These are phyloP conservation scores for Petunia secreta DNA, from an alignment of 257 asterid genomes.

Conservation along the genomic window DNA sequence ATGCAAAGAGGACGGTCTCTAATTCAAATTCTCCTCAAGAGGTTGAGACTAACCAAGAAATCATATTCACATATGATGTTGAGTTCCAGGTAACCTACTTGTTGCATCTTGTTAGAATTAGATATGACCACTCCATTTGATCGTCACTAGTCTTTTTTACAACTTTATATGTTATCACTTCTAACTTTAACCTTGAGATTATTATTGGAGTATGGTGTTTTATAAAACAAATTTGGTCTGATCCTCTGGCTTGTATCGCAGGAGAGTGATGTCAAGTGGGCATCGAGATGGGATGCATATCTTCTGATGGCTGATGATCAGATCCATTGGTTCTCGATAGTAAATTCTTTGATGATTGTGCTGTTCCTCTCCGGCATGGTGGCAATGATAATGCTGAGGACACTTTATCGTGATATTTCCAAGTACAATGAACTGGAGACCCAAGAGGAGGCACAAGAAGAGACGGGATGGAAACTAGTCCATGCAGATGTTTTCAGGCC, in stretches of 20 bases:
- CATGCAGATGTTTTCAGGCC: conserved; percentile 77
- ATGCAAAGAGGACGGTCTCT: conserved; percentile 55
- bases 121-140: background rate
- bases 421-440: conserved; percentile 77
- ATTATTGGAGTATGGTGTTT: background rate
- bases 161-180: background rate
- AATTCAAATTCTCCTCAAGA: conserved; percentile 69
- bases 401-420: conserved; percentile 78
- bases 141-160: background rate
- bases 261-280: conserved; percentile 90
- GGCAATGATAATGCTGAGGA: conserved; percentile 77
- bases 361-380: conserved; percentile 90
- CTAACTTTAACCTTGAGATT: background rate
- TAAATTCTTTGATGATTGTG: conserved; percentile 75
- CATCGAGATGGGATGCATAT: conserved; percentile 85
- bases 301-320: conserved; percentile 78
- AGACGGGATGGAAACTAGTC: conserved; percentile 80
- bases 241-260: conserved; percentile 34
- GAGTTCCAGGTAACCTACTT: conserved; percentile 51
- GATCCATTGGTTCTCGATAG: conserved; percentile 85
- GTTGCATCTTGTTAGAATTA: background rate
- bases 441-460: conserved; percentile 85
- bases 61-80: conserved; percentile 75
- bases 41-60: conserved; percentile 66
- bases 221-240: background rate